Evolutionary conservation across 179 eudicot genomes (phyloP), one percentile per base, ranked within the genome.

Genomic region (Silene vulgaris): DNA sequence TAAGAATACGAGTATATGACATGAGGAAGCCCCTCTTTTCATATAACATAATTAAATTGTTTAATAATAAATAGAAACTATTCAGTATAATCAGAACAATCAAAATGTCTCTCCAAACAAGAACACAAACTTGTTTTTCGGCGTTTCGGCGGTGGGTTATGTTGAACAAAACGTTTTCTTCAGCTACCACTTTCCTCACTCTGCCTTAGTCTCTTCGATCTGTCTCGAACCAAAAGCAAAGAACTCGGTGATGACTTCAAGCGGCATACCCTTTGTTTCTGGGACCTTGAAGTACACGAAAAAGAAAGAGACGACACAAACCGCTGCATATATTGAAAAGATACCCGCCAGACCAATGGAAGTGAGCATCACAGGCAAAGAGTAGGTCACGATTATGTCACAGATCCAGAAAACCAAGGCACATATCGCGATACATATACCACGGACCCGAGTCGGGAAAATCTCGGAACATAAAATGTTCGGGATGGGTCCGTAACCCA

Each of bases 251-350:
- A 91, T 90, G 62, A 91, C 97, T 79, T 91, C 97, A 16, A 91
- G 82, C 19, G 97, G 97, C 97, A 91, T 90, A 5, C 95, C 96
- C 83, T 91, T 91, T 0, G 97, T 91, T 78, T 91, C 97, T 0
- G 97, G 97, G n/a, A 91, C 93, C 86, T 85, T 91, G 78, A 90
- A 81, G 86, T 79, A 91, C 60, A 91, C 84, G 40, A 91, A 91
- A 23, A 90, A 32, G 88, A 86, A 91, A 0, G 97, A 89, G 57
- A 91, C 68, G 71, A 80, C 72, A 19, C 96, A 91, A 3, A 91
- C 88, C 19, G 84, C 80, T 0, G 96, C 97, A 23, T 90, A 91
- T n/a, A 91, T 85, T n/a, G 89, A 77, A 72, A 89, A 90, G 17
- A 90, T 73, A 6, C 97, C 97, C 0, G 82, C 88, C 48, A 90